phyloP scores from a whole-genome alignment of 2,329 filamentous ascomycete species.

The Pseudogymnoascus sp. region DNA sequence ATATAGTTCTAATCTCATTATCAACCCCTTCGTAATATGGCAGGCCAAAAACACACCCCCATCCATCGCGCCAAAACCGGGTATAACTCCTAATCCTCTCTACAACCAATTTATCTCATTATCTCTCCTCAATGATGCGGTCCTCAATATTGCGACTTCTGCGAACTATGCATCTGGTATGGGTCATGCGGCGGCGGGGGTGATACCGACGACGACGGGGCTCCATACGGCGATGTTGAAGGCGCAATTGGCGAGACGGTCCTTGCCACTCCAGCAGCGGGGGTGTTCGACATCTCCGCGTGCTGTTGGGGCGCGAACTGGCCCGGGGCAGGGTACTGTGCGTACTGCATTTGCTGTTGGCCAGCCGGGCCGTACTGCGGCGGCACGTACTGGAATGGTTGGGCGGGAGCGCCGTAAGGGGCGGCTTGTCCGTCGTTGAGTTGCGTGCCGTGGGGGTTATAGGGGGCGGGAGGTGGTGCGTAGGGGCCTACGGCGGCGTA shows the following conservation, averaged over 20 bases:
- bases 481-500: not conserved
- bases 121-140: not conserved
- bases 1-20: constrained; percentile 4
- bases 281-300: not conserved
- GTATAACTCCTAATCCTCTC: not conserved
- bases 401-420: not conserved
- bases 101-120: not conserved
- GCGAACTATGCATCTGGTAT: not conserved
- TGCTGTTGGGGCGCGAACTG: not conserved
- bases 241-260: not conserved
- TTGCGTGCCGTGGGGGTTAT: not conserved
- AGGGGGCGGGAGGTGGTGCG: not conserved
- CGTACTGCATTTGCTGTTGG: not conserved
- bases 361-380: not conserved
- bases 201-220: not conserved
- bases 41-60: not conserved
- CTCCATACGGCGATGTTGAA: not conserved
- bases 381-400: not conserved
- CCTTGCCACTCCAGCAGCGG: not conserved
- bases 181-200: not conserved
- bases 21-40: not conserved
- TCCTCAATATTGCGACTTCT: not conserved
- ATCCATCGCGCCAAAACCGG: constrained; percentile 4
- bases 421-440: not conserved
- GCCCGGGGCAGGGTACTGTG: not conserved